Evolutionary conservation across 2,329 filamentous ascomycete species (phyloP), one percentile per base, ranked within the genome.

Genomic region (Hypocrella siamensis): DNA sequence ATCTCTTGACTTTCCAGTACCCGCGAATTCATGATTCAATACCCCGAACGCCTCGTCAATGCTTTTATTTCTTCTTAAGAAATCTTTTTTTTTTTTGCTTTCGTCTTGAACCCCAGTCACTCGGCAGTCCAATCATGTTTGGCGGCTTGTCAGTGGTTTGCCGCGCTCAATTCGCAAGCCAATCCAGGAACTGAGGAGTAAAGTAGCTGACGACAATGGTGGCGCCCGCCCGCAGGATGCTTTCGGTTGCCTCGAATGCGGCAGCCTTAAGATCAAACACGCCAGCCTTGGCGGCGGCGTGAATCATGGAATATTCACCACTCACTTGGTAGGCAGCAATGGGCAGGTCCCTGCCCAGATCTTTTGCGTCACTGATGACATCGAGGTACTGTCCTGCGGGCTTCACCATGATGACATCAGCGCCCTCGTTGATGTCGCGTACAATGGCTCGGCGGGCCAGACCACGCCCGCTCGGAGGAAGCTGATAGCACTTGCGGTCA

Each of bases 351-450:
- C 77, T 79, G 36, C 83, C 88, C 33, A 96, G 70, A 33, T 94
- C 85, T 63, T 93, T 96, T 32, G 90, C 90, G 50, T 98, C 90
- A 43, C 82, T 84, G 54, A 98, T 96, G 46, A 98, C 93, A 57
- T 98, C 90, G 28, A 98, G 69, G 53, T 93, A 98, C 55, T 88
- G 84, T 46, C 81, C 81, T 8, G 90, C 90, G 3, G 90, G 90
- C 67, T 98, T 98, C 39, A 98, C 90, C 88, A 98, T 94, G 58
- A 98, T 93, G 44, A 94, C 84, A 49, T 98, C 90, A 15, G 90
- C 90, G 17, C 90, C 90, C 58, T 98, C 90, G 40, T 68, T 70
- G 43, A 98, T 88, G 51, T 98, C 90, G 43, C 90, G 73, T 26
- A 75, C 62, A 41, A 98, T 94, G 30, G 90, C 90, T 43, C 90